A percentile compares a stretch with the other conserved stretches of the same genome.
Evolutionary conservation across 2,329 filamentous ascomycete species (phyloP).

Genomic region (Chalara sp.): DNA sequence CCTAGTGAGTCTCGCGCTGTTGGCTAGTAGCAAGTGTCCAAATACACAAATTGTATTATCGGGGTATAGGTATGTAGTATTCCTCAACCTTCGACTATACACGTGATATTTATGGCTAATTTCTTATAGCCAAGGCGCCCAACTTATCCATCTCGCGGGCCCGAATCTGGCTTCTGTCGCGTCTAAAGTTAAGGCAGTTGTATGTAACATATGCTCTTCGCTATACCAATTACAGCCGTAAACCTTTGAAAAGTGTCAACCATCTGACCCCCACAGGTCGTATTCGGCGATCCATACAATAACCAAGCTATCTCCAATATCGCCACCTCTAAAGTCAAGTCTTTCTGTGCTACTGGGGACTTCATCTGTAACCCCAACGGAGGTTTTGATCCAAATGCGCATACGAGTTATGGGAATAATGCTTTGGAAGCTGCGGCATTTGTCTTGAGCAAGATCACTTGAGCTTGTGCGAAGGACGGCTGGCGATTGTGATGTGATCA

Average conservation of each 20-base stretch:
- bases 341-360: slow-evolving; percentile 43
- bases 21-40: slow-evolving; percentile 21
- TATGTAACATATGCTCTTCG: slow-evolving; percentile 34
- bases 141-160: slow-evolving; percentile 35
- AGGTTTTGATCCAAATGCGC: slow-evolving; percentile 32
- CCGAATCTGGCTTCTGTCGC: slow-evolving; percentile 19
- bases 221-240: slow-evolving; percentile 31
- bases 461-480: background rate
- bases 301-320: slow-evolving; percentile 18
- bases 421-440: slow-evolving; percentile 32
- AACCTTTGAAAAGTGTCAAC: background rate
- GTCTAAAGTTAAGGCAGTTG: slow-evolving; percentile 12
- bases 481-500: no score
- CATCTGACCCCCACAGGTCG: background rate
- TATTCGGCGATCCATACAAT: slow-evolving; percentile 7
- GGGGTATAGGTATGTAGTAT: slow-evolving; percentile 26
- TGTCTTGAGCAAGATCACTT: slow-evolving; percentile 6
- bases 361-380: slow-evolving; percentile 40
- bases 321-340: slow-evolving; percentile 26
- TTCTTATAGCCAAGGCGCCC: slow-evolving; percentile 29
- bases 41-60: slow-evolving; percentile 32
- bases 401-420: slow-evolving; percentile 32
- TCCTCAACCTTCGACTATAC: background rate
- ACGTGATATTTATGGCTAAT: no score
- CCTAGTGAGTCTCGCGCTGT: slow-evolving; percentile 8